Evolutionary conservation across 305 asterid species (phyloP), one percentile per base, ranked within the genome.

Genomic region (Solanum hybrid): DNA sequence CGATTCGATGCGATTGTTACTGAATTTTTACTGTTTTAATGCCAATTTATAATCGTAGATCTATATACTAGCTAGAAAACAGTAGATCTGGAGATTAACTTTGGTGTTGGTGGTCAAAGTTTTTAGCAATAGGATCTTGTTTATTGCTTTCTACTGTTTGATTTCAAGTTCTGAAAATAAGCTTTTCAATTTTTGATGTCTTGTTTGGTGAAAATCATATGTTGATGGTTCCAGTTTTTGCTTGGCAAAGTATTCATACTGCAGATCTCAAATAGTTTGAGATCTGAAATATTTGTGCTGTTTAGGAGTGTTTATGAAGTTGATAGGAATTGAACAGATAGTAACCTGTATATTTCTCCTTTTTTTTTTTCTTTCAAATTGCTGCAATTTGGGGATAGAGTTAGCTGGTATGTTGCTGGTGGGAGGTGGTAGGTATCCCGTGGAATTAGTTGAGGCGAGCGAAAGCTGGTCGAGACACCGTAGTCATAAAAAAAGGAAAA

Each of bases 81-180:
- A 4, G 31, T 51, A 32, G 75, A 84, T 84, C 87, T 31, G n/a
- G 42, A 51, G 87, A 51, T 51, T 31, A 10, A 5, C 15, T 71
- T 71, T 71, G 9, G 24, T 78, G 34, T 36, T 78, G 7, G 31
- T 78, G 60, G 60, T 37, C 85, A 36, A 78, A 37, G 64, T 31
- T 80, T 80, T 80, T 26, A 81, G 72, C 71, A 81, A 81, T 81
- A 14, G 1, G 87, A 81, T 81, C 35, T 75, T 17, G 27, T 78
- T 60, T 31, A 10, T 64, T 85, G n/a, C 3, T 38, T 88, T 17
- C 2, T 84, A 29, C 71, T 88, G 89, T 78, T 90, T 87, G 91
- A 85, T 89, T 89, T 40, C 35, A 79, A 26, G 36, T 40, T 80
- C 69, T 40, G n/a, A 80, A 80, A 40, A 1, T 19, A 77, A 77